Evolutionary conservation across 2,329 filamentous ascomycete genomes (phyloP).

Genomic region (Atkinsonella texensis): DNA sequence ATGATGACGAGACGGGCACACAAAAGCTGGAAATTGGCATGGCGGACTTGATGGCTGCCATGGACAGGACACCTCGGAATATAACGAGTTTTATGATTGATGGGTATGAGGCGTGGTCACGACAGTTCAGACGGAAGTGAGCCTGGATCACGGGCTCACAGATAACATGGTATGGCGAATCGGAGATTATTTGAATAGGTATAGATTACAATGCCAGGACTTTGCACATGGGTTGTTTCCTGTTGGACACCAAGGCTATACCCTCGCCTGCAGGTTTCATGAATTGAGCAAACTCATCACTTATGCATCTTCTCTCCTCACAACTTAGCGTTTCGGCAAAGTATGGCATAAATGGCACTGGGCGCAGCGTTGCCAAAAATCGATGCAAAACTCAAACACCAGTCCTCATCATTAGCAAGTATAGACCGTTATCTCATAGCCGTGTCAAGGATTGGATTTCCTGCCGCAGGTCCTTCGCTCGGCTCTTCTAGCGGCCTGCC

Average conservation of each 20-base stretch:
- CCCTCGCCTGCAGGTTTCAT: too few species aligned
- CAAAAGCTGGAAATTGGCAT: conserved; percentile 25
- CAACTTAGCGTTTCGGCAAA: too few species aligned
- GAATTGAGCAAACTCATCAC: too few species aligned
- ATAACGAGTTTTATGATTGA: conserved; percentile 47
- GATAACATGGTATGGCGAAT: too few species aligned
- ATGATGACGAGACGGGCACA: conserved; percentile 16
- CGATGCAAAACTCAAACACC: neutral
- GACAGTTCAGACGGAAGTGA: conserved; percentile 20
- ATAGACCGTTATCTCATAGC: conserved; percentile 3
- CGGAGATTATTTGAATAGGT: too few species aligned
- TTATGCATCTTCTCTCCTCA: too few species aligned
- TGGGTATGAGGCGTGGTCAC: conserved; percentile 46
- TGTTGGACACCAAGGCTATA: too few species aligned
- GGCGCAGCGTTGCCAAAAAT: neutral
- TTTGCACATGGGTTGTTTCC: too few species aligned
- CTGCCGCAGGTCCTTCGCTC: neutral
- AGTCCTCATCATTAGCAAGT: neutral
- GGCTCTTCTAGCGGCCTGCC: neutral
- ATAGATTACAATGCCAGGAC: too few species aligned
- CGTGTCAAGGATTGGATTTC: conserved; percentile 1
- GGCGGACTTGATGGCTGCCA: conserved; percentile 31
- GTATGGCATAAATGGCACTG: too few species aligned
- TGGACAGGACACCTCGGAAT: conserved; percentile 37
- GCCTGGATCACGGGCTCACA: neutral